phyloP scores from a whole-genome alignment of 108 stramenopile species.

The Nitzschia palea region DNA sequence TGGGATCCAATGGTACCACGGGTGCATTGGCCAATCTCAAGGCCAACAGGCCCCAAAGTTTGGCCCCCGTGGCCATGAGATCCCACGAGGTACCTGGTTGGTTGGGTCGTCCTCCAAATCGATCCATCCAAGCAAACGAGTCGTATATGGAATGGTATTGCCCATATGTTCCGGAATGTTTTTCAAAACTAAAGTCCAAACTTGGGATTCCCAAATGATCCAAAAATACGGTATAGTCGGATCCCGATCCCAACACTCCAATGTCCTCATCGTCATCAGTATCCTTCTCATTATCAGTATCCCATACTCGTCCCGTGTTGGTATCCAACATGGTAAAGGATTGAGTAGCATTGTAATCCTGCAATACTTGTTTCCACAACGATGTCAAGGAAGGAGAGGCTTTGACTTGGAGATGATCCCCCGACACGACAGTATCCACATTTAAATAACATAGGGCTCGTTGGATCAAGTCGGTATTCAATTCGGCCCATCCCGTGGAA shows the following conservation, averaged over 20 bases:
- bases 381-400: slow-evolving; percentile 52
- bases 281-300: slow-evolving; percentile 21
- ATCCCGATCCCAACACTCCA: slow-evolving; percentile 54
- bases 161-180: slow-evolving; percentile 43
- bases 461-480: slow-evolving; percentile 31
- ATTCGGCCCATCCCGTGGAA: slow-evolving; percentile 73
- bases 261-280: slow-evolving; percentile 26
- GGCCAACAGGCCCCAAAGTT: slow-evolving; percentile 60
- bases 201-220: slow-evolving; percentile 66
- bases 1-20: slow-evolving; percentile 54
- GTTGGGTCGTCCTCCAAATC: slow-evolving; percentile 29
- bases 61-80: slow-evolving; percentile 42
- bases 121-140: slow-evolving; percentile 55
- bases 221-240: slow-evolving; percentile 72
- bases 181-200: slow-evolving; percentile 48
- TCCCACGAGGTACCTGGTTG: slow-evolving; percentile 46
- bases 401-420: slow-evolving; percentile 30
- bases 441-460: slow-evolving; percentile 57
- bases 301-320: slow-evolving; percentile 13
- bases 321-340: slow-evolving; percentile 25
- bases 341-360: slow-evolving; percentile 16
- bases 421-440: slow-evolving; percentile 63
- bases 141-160: slow-evolving; percentile 72
- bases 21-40: slow-evolving; percentile 42
- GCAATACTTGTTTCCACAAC: slow-evolving; percentile 34